Evolutionary conservation across 1,139 yeast species (phyloP).

Genomic region (Yamadazyma spencermartinsiae): DNA sequence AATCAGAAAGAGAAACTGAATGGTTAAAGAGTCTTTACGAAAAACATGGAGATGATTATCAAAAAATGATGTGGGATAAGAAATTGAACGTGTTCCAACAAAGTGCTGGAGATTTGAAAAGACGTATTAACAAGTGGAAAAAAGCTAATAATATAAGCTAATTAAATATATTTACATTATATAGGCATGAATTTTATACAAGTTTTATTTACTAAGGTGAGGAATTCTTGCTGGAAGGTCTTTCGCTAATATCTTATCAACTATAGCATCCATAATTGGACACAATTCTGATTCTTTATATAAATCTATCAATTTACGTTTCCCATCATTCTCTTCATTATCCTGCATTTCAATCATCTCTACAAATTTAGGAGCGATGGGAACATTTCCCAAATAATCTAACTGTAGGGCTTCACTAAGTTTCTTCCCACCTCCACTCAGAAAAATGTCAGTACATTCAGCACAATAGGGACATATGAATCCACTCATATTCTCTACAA

Average conservation of each 20-base stretch:
- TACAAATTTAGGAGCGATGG: constrained; percentile 90
- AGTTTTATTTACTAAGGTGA: neutral
- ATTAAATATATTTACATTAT: neutral
- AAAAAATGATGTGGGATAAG: constrained; percentile 89
- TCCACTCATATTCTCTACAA: constrained; percentile 51
- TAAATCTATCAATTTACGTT: constrained; percentile 30
- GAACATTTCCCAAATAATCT: constrained; percentile 80
- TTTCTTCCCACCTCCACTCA: constrained; percentile 86
- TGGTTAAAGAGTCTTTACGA: constrained; percentile 68
- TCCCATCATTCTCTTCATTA: constrained; percentile 15
- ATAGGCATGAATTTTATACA: constrained; percentile 6
- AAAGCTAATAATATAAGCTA: constrained; percentile 30
- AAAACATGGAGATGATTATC: constrained; percentile 86
- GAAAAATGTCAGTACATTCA: constrained; percentile 88
- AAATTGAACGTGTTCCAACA: constrained; percentile 83
- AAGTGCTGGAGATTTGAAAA: constrained; percentile 77
- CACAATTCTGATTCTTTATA: constrained; percentile 39
- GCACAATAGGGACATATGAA: constrained; percentile 72
- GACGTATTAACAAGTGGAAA: constrained; percentile 69
- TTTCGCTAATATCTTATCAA: constrained; percentile 43
- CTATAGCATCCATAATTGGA: constrained; percentile 53
- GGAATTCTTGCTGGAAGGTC: constrained; percentile 33
- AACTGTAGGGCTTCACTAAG: constrained; percentile 63
- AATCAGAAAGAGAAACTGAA: constrained; percentile 70
- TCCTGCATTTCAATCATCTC: constrained; percentile 72